Percentiles rank a stretch among this genome's conserved stretches.
These are phyloP conservation scores for Funneliformis caledonium DNA, from an alignment of 371 early-diverging fungal genomes.

Conservation along the genomic window DNA sequence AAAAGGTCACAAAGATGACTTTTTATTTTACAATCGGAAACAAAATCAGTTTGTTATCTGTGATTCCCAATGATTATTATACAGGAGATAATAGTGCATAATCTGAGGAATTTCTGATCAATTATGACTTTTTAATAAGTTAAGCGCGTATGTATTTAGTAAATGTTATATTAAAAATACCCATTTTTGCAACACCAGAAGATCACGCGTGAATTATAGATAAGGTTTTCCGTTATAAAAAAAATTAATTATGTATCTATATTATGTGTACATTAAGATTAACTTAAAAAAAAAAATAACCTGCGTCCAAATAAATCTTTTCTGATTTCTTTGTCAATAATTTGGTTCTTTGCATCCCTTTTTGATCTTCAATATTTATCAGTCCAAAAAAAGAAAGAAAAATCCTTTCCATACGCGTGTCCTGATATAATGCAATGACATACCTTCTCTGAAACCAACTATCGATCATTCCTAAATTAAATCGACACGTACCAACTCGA, in stretches of 20 bases:
- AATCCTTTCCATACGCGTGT: neutral
- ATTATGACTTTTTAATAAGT: neutral
- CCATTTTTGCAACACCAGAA: neutral
- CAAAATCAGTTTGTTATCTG: neutral
- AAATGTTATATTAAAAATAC: neutral
- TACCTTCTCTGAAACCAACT: neutral
- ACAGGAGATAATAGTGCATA: neutral
- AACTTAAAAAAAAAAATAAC: too few species aligned
- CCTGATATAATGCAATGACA: neutral
- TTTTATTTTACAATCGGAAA: neutral
- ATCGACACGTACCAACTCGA: too few species aligned
- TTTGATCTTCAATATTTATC: neutral
- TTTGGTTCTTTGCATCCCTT: neutral
- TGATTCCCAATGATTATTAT: neutral
- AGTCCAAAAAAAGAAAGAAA: neutral
- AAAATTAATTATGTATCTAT: too few species aligned
- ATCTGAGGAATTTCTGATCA: neutral
- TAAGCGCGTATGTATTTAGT: neutral
- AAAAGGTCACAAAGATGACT: neutral
- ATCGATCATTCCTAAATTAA: neutral
- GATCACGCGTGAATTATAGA: neutral
- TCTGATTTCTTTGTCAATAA: too few species aligned
- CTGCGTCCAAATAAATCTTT: too few species aligned
- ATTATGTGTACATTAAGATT: too few species aligned
- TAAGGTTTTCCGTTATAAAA: too few species aligned